Evolutionary conservation across 1,284 basidiomycete species (phyloP).

Genomic region (Coniophora puteana): DNA sequence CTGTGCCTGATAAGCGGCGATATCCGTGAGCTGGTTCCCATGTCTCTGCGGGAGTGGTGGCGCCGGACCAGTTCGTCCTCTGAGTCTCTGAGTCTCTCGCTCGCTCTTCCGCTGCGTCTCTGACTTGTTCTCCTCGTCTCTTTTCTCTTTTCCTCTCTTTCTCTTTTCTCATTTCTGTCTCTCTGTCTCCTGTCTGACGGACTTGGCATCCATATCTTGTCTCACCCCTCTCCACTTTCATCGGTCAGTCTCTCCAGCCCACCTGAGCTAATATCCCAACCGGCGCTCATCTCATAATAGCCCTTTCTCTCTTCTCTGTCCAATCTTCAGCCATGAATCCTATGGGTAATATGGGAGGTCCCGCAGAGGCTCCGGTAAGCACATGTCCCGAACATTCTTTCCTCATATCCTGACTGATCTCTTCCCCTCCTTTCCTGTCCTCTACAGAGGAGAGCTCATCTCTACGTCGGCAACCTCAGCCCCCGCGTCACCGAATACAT

Average conservation of each 20-base stretch:
- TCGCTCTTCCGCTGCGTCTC: slow-evolving; percentile 39
- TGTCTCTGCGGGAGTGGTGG: slow-evolving; percentile 15
- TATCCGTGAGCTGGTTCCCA: slow-evolving; percentile 20
- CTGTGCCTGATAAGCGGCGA: slow-evolving; percentile 15
- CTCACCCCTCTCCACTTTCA: slow-evolving; percentile 36
- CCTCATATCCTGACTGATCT: slow-evolving; percentile 26
- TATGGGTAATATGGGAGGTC: slow-evolving; percentile 57
- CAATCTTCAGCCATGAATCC: slow-evolving; percentile 73
- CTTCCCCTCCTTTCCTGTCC: slow-evolving; percentile 17
- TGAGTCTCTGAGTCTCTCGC: slow-evolving; percentile 27
- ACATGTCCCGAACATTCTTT: slow-evolving; percentile 6
- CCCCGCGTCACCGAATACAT: slow-evolving; percentile 92
- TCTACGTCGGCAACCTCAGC: slow-evolving; percentile 96
- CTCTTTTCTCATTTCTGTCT: slow-evolving; percentile 33
- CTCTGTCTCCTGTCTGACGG: slow-evolving; percentile 45
- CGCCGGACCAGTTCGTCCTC: slow-evolving; percentile 12
- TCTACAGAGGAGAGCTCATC: slow-evolving; percentile 78
- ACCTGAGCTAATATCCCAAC: slow-evolving; percentile 5
- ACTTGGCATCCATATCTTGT: slow-evolving; percentile 36
- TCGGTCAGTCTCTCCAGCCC: slow-evolving; percentile 34
- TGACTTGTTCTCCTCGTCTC: slow-evolving; percentile 43
- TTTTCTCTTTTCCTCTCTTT: slow-evolving; percentile 37
- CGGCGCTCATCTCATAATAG: background rate
- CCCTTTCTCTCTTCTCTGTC: slow-evolving; percentile 17
- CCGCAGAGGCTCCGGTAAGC: slow-evolving; percentile 75